phyloP scores from a whole-genome alignment of 2,329 filamentous ascomycete genomes.

The Fusarium armeniacum region DNA sequence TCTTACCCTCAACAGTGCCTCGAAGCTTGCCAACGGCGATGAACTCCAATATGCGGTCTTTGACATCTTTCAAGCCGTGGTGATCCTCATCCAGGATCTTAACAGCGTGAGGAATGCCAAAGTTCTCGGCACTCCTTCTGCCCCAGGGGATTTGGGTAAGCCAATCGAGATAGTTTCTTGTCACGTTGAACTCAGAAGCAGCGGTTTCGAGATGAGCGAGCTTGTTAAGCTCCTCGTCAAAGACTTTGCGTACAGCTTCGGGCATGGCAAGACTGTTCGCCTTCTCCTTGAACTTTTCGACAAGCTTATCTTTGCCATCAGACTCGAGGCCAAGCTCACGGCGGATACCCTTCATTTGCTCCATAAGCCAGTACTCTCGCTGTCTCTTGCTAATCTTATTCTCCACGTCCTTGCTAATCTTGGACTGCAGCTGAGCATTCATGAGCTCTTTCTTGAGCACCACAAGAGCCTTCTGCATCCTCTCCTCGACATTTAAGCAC shows the following conservation, averaged over 20 bases:
- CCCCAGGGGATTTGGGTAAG: conserved; percentile 98
- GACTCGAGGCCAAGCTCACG: conserved; percentile 96
- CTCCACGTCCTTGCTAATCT: conserved; percentile 98
- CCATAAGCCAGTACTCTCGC: conserved; percentile 98
- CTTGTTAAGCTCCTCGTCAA: conserved; percentile 98
- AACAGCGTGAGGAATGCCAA: conserved; percentile 92
- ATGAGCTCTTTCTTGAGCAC: conserved; percentile 98
- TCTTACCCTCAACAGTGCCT: conserved; percentile 98
- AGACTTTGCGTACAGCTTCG: conserved; percentile 95
- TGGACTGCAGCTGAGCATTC: conserved; percentile 96
- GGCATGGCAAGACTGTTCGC: conserved; percentile 95
- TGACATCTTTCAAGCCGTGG: conserved; percentile 96
- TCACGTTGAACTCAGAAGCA: conserved; percentile 98
- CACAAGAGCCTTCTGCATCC: conserved; percentile 90
- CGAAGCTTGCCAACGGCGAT: conserved; percentile 98
- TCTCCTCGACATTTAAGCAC: conserved; percentile 90
- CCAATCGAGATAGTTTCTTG: conserved; percentile 98
- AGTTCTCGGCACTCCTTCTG: conserved; percentile 94
- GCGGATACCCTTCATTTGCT: conserved; percentile 99
- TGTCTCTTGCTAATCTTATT: conserved; percentile 97
- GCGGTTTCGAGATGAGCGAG: conserved; percentile 94
- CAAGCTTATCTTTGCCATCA: conserved; percentile 97
- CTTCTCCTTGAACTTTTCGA: conserved; percentile 98
- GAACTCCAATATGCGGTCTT: conserved; percentile 97
- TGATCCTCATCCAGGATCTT: conserved; percentile 95